A percentile compares a stretch with the other conserved stretches of the same genome.
Conservation (phyloP, 2,329 filamentous ascomycete genomes). For the Fusarium papillatum region DNA sequence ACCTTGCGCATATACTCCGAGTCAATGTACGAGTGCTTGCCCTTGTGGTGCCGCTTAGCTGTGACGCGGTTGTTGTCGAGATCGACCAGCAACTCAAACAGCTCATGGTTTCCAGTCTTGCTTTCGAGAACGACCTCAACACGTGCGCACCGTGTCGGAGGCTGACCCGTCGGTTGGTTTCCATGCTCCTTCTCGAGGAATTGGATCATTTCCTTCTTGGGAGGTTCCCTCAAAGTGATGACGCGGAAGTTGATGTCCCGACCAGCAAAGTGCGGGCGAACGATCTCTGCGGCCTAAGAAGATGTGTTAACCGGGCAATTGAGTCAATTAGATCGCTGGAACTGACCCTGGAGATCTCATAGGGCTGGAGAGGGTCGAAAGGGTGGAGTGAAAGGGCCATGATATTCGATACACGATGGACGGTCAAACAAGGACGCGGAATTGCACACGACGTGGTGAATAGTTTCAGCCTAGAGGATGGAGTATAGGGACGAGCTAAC, state of each 20-base stretch:
- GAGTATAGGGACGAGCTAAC: not conserved
- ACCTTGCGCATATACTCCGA: slow-evolving; percentile 61
- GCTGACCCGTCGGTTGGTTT: slow-evolving; percentile 7
- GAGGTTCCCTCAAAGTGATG: slow-evolving; percentile 63
- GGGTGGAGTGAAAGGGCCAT: slow-evolving; percentile 34
- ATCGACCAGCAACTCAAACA: slow-evolving; percentile 48
- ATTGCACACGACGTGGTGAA: not conserved
- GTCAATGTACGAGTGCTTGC: slow-evolving; percentile 62
- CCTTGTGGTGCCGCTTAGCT: slow-evolving; percentile 49
- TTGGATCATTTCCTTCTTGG: slow-evolving; percentile 59
- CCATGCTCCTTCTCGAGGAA: slow-evolving; percentile 59
- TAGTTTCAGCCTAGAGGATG: not conserved
- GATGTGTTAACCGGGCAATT: not conserved
- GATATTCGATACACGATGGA: not conserved
- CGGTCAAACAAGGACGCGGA: not conserved
- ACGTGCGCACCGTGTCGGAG: slow-evolving; percentile 52
- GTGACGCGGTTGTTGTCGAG: slow-evolving; percentile 38
- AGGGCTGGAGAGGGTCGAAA: slow-evolving; percentile 43
- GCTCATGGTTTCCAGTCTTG: slow-evolving; percentile 25
- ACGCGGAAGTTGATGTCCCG: slow-evolving; percentile 58
- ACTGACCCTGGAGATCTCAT: slow-evolving; percentile 42
- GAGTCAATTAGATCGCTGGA: not conserved
- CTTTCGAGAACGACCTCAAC: slow-evolving; percentile 52
- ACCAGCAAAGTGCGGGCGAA: slow-evolving; percentile 34
- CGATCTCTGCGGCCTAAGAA: slow-evolving; percentile 40